Base-by-base conservation (phyloP, 108 stramenopile species). In the Pelagomonas calceolata region DNA sequence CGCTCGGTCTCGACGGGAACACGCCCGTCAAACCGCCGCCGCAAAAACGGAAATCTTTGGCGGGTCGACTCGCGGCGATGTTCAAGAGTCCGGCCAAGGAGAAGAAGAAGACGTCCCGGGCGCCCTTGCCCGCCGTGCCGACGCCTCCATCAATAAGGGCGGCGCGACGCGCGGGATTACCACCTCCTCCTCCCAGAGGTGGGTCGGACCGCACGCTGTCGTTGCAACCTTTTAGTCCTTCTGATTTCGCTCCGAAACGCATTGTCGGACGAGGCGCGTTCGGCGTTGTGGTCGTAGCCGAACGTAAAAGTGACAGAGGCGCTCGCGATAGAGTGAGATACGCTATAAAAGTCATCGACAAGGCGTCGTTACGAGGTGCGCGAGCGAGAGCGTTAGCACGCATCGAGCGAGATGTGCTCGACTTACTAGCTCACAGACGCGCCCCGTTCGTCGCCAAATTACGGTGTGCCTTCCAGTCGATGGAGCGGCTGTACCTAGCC, bases 281-380 rank as follows among this genome's bases (percentile, higher is more conserved):
- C 70, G 84, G 82, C 9, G 72, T 84, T 68, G 85, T 85, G 17
- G 79, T 80, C 30, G 65, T 84, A 30, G 84, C 81, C 31, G 82
- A 5, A 45, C 32, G 60, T 45, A 29, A 12, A 21, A 75, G 31
- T 34, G 29, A 7, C 73, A 71, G 29, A 39, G 76, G 33, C 39
- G 9, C 12, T 5, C 39, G 39, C 9, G 39, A 5, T 12, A 5
- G 39, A 12, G 39, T 43, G 9, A 36, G 80, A 34, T 81, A 77
- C 64, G 82, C 82, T 14, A 82, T 83, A 76, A 83, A 83, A 69
- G 82, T 83, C 26, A 60, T 83, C 34, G 29, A 76, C 44, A 76
- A 70, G 64, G 51, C 36, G 0, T n/a, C 60, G 14, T n/a, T 80
- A 39, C 64, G 66, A 17, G 21, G 51, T 3, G 10, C 9, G 9